A percentile compares a stretch with the other conserved stretches of the same genome.
These are phyloP conservation scores for Cyberlindnera mississippiensis DNA, from an alignment of 805 yeast species.

Conservation along the genomic window DNA sequence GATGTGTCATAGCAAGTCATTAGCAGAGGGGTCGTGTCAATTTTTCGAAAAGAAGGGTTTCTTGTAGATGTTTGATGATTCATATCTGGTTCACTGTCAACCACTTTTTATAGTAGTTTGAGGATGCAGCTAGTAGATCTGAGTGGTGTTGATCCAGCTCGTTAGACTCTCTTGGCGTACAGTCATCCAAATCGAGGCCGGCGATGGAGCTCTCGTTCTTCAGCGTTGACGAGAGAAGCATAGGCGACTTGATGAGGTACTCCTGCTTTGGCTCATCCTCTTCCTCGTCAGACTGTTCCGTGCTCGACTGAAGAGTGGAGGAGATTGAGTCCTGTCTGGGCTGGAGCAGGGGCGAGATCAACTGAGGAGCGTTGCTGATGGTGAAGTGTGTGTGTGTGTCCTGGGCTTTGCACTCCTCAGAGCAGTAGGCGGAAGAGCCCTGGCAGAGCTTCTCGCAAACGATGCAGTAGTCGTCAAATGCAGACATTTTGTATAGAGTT, in stretches of 20 bases:
- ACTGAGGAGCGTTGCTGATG: conserved; percentile 27
- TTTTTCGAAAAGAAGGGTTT: not conserved
- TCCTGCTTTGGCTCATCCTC: conserved; percentile 19
- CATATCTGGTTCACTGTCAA: conserved; percentile 20
- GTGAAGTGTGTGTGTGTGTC: conserved; percentile 28
- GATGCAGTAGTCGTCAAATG: conserved; percentile 52
- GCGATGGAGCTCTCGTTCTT: conserved; percentile 26
- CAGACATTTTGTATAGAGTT: conserved; percentile 24
- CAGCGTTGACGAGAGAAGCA: conserved; percentile 22
- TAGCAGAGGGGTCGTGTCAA: not conserved
- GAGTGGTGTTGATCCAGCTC: conserved; percentile 19
- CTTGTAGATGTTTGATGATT: not conserved
- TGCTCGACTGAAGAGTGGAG: conserved; percentile 11
- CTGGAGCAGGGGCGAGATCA: conserved; percentile 29
- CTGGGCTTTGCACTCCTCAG: conserved; percentile 36
- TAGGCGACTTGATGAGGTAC: conserved; percentile 28
- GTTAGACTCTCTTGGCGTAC: conserved; percentile 18
- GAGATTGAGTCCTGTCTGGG: conserved; percentile 27
- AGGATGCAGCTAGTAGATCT: conserved; percentile 26
- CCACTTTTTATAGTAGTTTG: conserved; percentile 30
- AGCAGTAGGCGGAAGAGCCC: conserved; percentile 42
- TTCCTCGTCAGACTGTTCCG: conserved; percentile 17
- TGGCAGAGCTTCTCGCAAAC: conserved; percentile 52
- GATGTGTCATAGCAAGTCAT: conserved; percentile 2
- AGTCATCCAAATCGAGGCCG: conserved; percentile 24